Conservation (phyloP, 768 basidiomycete genomes). For the Kwoniella europaea region DNA sequence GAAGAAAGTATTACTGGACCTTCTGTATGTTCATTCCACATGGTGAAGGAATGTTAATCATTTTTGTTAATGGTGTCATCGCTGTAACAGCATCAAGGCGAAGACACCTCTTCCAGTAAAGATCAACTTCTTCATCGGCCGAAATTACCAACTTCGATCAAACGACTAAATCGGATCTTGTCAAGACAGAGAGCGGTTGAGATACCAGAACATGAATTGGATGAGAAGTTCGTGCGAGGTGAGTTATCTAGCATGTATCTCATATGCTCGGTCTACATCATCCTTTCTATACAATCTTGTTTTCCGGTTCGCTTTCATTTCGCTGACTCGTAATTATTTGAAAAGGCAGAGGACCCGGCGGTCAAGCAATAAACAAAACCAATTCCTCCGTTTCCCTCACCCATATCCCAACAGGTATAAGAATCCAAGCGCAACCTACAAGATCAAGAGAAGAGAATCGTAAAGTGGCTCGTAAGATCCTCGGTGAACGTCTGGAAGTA, state of each 20-base stretch:
- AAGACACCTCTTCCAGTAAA: background rate
- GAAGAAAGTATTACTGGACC: no score
- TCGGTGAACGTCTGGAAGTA: constrained; percentile 72
- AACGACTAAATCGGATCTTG: constrained; percentile 53
- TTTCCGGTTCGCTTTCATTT: no score
- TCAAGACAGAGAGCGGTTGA: constrained; percentile 62
- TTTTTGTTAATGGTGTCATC: no score
- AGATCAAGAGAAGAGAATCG: constrained; percentile 81
- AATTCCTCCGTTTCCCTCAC: constrained; percentile 78
- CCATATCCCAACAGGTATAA: constrained; percentile 84
- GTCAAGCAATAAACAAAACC: constrained; percentile 97
- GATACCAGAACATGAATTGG: constrained; percentile 77
- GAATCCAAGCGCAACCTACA: constrained; percentile 86
- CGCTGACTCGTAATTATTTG: background rate
- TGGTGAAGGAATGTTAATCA: no score
- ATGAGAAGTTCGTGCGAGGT: constrained; percentile 87
- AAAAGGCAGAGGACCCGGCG: constrained; percentile 86
- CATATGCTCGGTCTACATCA: constrained; percentile 26
- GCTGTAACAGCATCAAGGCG: background rate
- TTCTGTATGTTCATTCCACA: no score
- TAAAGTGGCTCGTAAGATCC: constrained; percentile 71
- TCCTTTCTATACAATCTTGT: background rate
- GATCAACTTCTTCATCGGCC: constrained; percentile 29
- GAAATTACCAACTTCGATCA: constrained; percentile 50
- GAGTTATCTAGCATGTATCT: constrained; percentile 62